Base-by-base conservation (phyloP, 2,329 filamentous ascomycete genomes). In the Trichoderma brevicompactum region DNA sequence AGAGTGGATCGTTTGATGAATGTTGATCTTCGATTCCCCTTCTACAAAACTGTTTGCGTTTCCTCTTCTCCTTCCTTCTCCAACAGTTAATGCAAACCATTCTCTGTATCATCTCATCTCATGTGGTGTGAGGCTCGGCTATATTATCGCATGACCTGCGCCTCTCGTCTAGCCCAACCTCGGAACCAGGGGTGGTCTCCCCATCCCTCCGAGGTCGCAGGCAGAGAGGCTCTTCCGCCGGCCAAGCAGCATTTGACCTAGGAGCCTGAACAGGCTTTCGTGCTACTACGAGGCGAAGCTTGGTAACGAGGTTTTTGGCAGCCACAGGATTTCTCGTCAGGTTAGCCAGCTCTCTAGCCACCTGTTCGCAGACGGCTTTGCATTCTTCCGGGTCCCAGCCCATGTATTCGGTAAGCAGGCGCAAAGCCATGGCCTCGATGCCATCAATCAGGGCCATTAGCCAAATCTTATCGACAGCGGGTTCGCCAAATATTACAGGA, bases 391-490 rank as follows among this genome's bases (percentile, higher is more conserved):
- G 74, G 23, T 82, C 79, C 83, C 84, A 87, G 7, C 77, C 81
- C 75, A 85, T 80, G 54, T 84, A 76, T 68, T 79, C 80, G 1
- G 83, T 87, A 65, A 87, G 76, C 10, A 82, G 76, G 40, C 85
- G 79, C 67, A 87, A 71, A 46, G 76, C 80, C 38, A 75, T 72
- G 10, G 83, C 79, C 71, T 86, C 84, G 36, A 85, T 71, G 3
- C 80, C 79, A 64, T 85, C 83, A 38, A 86, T 74, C 65, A 82
- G 79, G 2, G 80, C 78, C 28, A 85, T 80, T 38, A 86, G 76
- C 83, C 83, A 86, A 55, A 85, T 79, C 68, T 83, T 84, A 46
- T 83, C 82, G 3, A 81, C 80, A 7, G 78, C 79, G 56, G 74
- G 74, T 44, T 81, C 79, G 59, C 81, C 79, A 44, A 80, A 67